A percentile compares a stretch with the other conserved stretches of the same genome.
Evolutionary conservation across 2,329 filamentous ascomycete genomes (phyloP).

Genomic region (Colletotrichum noveboracense): DNA sequence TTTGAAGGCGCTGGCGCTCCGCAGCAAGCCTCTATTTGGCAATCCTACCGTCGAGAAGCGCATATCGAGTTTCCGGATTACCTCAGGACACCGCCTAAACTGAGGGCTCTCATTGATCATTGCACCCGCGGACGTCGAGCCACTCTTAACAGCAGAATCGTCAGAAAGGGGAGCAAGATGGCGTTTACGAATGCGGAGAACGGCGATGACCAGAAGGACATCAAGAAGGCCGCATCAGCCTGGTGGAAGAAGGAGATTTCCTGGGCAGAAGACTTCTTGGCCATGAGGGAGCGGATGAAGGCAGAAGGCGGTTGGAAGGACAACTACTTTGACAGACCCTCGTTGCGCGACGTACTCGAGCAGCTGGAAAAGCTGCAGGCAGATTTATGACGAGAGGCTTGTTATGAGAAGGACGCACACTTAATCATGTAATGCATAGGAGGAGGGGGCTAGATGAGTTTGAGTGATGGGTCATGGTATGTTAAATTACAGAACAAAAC

Average conservation of each 20-base stretch:
- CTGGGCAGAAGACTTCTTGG: conserved; percentile 52
- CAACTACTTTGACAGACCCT: conserved; percentile 56
- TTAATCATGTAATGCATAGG: background rate
- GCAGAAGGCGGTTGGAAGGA: conserved; percentile 49
- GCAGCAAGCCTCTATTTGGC: conserved; percentile 61
- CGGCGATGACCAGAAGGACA: conserved; percentile 37
- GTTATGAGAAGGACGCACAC: too few species aligned
- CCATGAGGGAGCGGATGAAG: conserved; percentile 41
- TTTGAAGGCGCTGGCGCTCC: conserved; percentile 66
- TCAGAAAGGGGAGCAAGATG: conserved; percentile 50
- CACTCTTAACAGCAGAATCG: conserved; percentile 49
- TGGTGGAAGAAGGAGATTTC: conserved; percentile 57
- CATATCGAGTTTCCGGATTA: conserved; percentile 62
- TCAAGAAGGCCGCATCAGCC: conserved; percentile 41
- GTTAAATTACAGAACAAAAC: background rate
- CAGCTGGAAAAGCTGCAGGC: conserved; percentile 16
- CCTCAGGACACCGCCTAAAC: conserved; percentile 46
- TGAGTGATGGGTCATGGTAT: background rate
- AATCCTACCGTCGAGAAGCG: conserved; percentile 63
- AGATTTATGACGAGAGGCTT: conserved; percentile 24
- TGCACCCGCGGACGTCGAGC: conserved; percentile 56
- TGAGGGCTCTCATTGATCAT: conserved; percentile 53
- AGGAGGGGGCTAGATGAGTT: background rate
- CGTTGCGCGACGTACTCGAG: conserved; percentile 46
- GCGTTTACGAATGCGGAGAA: conserved; percentile 42